These are phyloP conservation scores for Tulasnella sp. DNA, from an alignment of 768 basidiomycete species.

Conservation along the genomic window DNA sequence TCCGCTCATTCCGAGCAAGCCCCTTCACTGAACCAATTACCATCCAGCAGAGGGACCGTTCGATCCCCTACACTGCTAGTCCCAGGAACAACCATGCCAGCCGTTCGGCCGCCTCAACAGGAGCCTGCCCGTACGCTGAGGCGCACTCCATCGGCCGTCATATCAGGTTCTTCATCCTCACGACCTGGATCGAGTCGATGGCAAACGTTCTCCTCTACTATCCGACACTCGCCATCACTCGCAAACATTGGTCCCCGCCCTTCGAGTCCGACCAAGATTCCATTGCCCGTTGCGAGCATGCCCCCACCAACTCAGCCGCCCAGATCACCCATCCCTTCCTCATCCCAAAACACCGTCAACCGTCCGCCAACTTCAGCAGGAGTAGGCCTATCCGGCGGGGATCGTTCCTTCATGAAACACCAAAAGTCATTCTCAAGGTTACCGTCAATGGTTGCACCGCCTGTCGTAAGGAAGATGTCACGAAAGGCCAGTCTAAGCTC, in stretches of 20 bases:
- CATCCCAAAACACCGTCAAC: too few species aligned
- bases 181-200: conserved; percentile 4
- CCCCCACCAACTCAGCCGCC: neutral
- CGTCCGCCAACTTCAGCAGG: too few species aligned
- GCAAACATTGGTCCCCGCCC: neutral
- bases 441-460: neutral
- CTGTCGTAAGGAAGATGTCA: neutral
- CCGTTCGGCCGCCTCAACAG: conserved; percentile 3
- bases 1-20: neutral
- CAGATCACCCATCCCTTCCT: neutral
- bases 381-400: too few species aligned
- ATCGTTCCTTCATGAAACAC: conserved; percentile 9
- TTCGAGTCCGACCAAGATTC: conserved; percentile 5
- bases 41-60: conserved; percentile 23
- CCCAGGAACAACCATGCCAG: neutral
- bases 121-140: conserved; percentile 2
- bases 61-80: conserved; percentile 24
- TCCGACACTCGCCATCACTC: conserved; percentile 6
- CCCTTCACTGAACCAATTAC: conserved; percentile 30
- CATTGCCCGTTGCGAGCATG: neutral
- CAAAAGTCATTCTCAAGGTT: conserved; percentile 15
- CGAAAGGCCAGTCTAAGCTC: conserved; percentile 16
- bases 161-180: neutral
- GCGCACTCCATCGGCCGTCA: conserved; percentile 2
- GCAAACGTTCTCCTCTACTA: conserved; percentile 1